Conservation (phyloP, 2,329 filamentous ascomycete species). For the Alternaria brassicicola region DNA sequence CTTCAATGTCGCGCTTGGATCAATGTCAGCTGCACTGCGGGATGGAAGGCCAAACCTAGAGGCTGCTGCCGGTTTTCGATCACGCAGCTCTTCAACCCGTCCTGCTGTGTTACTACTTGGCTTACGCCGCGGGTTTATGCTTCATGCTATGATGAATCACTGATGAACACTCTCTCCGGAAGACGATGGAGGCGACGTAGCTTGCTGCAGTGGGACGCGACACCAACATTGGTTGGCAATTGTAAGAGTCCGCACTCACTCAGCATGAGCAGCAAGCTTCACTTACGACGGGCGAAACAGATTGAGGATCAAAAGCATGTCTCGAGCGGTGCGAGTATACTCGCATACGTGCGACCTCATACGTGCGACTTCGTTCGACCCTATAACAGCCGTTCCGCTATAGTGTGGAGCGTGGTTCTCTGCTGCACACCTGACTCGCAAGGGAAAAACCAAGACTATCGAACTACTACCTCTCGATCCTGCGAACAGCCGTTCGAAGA, state of each 20-base stretch:
- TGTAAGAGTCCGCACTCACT: neutral
- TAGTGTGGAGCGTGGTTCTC: slow-evolving; percentile 1
- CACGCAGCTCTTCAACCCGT: slow-evolving; percentile 6
- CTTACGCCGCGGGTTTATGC: slow-evolving; percentile 1
- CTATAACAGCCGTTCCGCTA: neutral
- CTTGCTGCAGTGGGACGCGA: slow-evolving; percentile 1
- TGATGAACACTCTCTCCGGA: neutral
- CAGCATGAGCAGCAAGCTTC: slow-evolving; percentile 1
- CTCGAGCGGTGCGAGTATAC: slow-evolving; percentile 4
- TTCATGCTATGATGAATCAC: neutral
- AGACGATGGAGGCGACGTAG: neutral
- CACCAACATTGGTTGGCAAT: neutral
- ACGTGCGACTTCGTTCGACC: slow-evolving; percentile 5
- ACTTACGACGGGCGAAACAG: neutral
- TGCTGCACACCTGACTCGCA: slow-evolving; percentile 3
- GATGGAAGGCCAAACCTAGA: slow-evolving; percentile 1
- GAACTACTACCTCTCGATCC: slow-evolving; percentile 2
- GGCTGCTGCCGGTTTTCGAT: slow-evolving; percentile 3
- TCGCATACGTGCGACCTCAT: slow-evolving; percentile 12
- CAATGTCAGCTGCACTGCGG: slow-evolving; percentile 18
- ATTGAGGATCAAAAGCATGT: neutral
- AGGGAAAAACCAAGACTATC: neutral
- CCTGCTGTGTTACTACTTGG: slow-evolving; percentile 3
- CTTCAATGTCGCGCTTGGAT: slow-evolving; percentile 11
- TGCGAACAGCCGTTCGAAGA: slow-evolving; percentile 17